Percentiles rank a stretch among this genome's conserved stretches.
Evolutionary conservation across 345 rosid genomes (phyloP).

Genomic region (Bruguiera parviflora): DNA sequence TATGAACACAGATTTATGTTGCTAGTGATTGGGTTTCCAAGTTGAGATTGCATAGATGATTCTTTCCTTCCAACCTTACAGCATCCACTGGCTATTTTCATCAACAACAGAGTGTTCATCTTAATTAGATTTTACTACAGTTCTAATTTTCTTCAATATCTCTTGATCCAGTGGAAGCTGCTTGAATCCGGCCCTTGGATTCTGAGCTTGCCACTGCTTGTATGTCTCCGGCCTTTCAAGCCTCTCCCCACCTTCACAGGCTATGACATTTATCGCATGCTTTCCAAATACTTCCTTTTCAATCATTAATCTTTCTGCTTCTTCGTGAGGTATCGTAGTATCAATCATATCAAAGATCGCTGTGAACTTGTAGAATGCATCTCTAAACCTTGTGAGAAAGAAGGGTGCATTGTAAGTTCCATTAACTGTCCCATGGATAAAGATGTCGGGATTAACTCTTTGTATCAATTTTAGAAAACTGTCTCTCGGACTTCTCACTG

Average conservation of each 20-base stretch:
- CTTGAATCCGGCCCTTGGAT: conserved; percentile 38
- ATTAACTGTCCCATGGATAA: conserved; percentile 38
- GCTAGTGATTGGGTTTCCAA: conserved; percentile 28
- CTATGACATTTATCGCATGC: conserved; percentile 49
- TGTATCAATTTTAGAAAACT: conserved; percentile 36
- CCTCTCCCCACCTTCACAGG: conserved; percentile 50
- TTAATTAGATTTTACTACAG: conserved; percentile 23
- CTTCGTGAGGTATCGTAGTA: conserved; percentile 37
- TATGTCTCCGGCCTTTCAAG: conserved; percentile 55
- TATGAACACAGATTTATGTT: neutral
- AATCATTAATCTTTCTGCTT: conserved; percentile 40
- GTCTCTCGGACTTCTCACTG: conserved; percentile 43
- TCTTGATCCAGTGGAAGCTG: conserved; percentile 39
- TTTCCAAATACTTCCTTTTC: conserved; percentile 40
- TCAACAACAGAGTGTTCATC: conserved; percentile 44
- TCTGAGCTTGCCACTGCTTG: conserved; percentile 47
- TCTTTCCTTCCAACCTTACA: conserved; percentile 57
- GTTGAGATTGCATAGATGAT: conserved; percentile 40
- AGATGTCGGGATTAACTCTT: conserved; percentile 39
- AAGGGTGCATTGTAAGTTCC: conserved; percentile 42
- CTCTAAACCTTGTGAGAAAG: conserved; percentile 47
- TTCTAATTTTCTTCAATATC: conserved; percentile 34
- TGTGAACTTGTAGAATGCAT: conserved; percentile 45
- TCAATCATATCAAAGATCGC: conserved; percentile 45
- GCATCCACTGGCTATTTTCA: conserved; percentile 43